Evolutionary conservation across 106 monocot genomes (phyloP).

Genomic region (Iris macrosiphon): DNA sequence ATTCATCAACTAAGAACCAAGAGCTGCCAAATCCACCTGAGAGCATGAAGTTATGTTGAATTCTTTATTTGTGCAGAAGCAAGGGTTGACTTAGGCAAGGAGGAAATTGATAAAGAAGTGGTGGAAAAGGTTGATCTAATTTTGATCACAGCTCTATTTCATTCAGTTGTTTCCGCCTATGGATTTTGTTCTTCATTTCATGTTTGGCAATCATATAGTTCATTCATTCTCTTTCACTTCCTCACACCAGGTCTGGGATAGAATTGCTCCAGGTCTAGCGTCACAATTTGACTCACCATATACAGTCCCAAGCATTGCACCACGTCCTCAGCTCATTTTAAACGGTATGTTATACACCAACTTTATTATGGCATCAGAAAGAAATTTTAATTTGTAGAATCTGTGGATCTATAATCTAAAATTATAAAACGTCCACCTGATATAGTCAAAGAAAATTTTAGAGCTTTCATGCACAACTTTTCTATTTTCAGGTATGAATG

Average conservation of each 20-base stretch:
- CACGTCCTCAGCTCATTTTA: constrained; percentile 63
- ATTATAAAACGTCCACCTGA: neutral
- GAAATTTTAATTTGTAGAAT: too few species aligned
- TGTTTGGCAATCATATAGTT: neutral
- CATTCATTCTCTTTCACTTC: neutral
- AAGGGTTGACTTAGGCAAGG: constrained; percentile 63
- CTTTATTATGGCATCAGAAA: too few species aligned
- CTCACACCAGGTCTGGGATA: constrained; percentile 75
- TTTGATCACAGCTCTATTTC: too few species aligned
- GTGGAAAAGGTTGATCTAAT: constrained; percentile 59
- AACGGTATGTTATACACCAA: constrained; percentile 42
- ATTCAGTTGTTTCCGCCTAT: too few species aligned
- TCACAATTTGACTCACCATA: constrained; percentile 77
- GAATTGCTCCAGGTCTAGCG: constrained; percentile 85
- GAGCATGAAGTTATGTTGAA: neutral
- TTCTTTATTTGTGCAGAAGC: constrained; percentile 48
- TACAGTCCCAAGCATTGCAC: constrained; percentile 58
- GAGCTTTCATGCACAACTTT: too few species aligned
- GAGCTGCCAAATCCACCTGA: neutral
- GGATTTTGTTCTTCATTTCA: neutral
- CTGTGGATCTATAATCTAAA: too few species aligned
- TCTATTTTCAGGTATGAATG: too few species aligned
- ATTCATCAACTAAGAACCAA: neutral
- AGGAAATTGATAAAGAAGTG: constrained; percentile 70
- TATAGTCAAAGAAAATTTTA: too few species aligned